Evolutionary conservation across 192 early-diverging fungal species (phyloP), one percentile per base, ranked within the genome.

Genomic region (Spinellus fusiger): DNA sequence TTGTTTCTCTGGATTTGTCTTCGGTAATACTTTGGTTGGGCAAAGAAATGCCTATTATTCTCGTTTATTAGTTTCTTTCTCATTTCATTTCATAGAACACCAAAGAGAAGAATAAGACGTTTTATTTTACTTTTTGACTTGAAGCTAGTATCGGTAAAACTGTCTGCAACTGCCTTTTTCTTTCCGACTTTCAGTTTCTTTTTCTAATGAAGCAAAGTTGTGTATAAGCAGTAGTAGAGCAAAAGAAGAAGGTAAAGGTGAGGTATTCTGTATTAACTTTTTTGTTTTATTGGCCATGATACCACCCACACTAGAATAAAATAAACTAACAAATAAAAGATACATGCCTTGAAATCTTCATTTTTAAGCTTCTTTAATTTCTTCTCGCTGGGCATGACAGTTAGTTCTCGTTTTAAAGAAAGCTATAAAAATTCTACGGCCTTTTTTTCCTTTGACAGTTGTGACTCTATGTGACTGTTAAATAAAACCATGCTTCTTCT

Each of bases 131-230:
- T 73, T 73, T 81, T 83, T 0, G 92, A 83, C 32, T 85, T 88
- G 71, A 95, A 93, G 18, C 90, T 89, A 20, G 86, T 88, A 47
- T 93, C 87, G 9, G 92, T 93, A 38, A 84, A 81, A 69, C 83
- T 95, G 23, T 75, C 73, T 15, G 93, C 67, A 13, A 85, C 71
- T 16, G 81, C 81, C 75, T 91, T 90, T 69, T 89, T 87, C 74
- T 93, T 92, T 49, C 93, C 93, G 37, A 95, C 84, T 74, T 95
- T 95, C 13, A 95, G 83, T 73, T 92, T 92, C 60, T 86, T 80
- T 87, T 95, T 95, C 84, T 89, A 37, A 20, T n/a, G 40, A n/a
- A n/a, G 13, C 18, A 38, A 44, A 44, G 10, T 12, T 12, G 3
- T 12, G 40, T 12, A 12, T 25, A 49, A 4, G 26, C 7, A 29